phyloP scores from a whole-genome alignment of 139 green algal genomes.

The Pseudopediastrum boryanum region DNA sequence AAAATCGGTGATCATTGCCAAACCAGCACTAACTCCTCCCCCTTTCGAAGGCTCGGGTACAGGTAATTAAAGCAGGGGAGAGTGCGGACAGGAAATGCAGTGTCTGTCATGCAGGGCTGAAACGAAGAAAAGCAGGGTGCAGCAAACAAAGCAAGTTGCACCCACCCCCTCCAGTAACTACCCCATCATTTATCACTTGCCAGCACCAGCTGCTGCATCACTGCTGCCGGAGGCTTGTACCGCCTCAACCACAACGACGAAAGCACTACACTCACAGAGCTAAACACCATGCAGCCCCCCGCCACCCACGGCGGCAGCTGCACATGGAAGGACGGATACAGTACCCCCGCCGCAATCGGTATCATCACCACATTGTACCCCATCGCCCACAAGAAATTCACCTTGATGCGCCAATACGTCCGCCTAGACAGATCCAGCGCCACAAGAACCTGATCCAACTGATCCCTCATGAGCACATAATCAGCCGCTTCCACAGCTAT shows the following conservation, averaged over 20 bases:
- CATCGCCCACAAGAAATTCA: slow-evolving; percentile 96
- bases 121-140: no score
- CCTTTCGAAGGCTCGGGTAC: no score
- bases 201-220: slow-evolving; percentile 32
- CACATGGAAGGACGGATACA: slow-evolving; percentile 72
- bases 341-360: slow-evolving; percentile 77
- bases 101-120: no score
- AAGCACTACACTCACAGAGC: slow-evolving; percentile 85
- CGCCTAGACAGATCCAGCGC: slow-evolving; percentile 87
- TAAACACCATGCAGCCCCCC: slow-evolving; percentile 90
- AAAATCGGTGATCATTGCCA: no score
- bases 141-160: no score
- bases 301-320: slow-evolving; percentile 95
- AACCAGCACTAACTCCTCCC: no score
- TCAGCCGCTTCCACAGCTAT: slow-evolving; percentile 82
- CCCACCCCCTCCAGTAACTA: no score
- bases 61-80: no score
- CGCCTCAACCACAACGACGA: slow-evolving; percentile 79
- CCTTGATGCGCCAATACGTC: slow-evolving; percentile 86
- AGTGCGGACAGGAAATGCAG: no score
- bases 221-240: slow-evolving; percentile 69
- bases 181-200: no score
- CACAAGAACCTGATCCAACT: slow-evolving; percentile 88
- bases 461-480: slow-evolving; percentile 92
- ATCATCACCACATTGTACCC: slow-evolving; percentile 94